phyloP scores from a whole-genome alignment of 768 basidiomycete species.

The Myochromella boudieri region DNA sequence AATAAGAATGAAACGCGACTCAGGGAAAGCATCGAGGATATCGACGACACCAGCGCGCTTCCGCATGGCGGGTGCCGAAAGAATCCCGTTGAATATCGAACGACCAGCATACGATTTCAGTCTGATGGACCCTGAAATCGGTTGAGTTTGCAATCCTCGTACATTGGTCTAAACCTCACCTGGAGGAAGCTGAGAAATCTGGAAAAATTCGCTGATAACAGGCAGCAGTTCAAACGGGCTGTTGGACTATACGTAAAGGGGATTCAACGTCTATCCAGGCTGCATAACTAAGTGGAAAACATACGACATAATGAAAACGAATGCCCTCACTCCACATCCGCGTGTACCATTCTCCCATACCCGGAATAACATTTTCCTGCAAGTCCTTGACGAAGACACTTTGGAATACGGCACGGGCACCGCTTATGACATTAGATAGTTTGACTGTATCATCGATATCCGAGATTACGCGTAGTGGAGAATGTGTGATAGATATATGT shows the following conservation, averaged over 20 bases:
- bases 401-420: conserved; percentile 80
- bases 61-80: conserved; percentile 78
- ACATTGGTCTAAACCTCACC: conserved; percentile 34
- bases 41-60: conserved; percentile 84
- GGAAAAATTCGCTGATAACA: conserved; percentile 74
- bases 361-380: conserved; percentile 75
- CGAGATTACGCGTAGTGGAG: conserved; percentile 77
- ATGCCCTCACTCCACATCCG: conserved; percentile 70
- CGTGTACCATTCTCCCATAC: conserved; percentile 80
- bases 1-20: conserved; percentile 77
- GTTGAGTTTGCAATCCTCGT: neutral
- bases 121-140: conserved; percentile 64
- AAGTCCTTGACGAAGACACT: conserved; percentile 92
- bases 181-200: conserved; percentile 63
- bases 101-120: conserved; percentile 85
- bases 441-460: conserved; percentile 97
- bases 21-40: conserved; percentile 70
- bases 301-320: conserved; percentile 85
- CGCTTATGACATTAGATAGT: conserved; percentile 70
- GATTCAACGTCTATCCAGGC: neutral
- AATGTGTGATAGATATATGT: conserved; percentile 54
- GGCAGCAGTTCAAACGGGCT: conserved; percentile 85
- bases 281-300: conserved; percentile 26
- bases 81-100: conserved; percentile 79
- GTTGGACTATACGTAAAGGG: conserved; percentile 55